Evolutionary conservation across 225 moss, liverwort and hornwort genomes (phyloP), one percentile per base, ranked within the genome.

Genomic region (Marchantia paleacea): DNA sequence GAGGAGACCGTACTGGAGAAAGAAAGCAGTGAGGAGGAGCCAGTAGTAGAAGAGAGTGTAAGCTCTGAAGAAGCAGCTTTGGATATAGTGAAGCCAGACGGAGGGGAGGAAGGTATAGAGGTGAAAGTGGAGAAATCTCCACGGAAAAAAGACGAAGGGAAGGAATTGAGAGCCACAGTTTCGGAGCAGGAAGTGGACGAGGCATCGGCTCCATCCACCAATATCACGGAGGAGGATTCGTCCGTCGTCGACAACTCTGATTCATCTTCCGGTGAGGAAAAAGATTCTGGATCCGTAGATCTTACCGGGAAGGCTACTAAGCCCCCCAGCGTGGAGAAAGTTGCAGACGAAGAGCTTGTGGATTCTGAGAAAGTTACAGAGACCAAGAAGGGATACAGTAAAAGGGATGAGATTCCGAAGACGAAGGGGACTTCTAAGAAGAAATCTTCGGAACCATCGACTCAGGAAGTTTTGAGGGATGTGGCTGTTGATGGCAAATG

Each of bases 401-500:
- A 57, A 13, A 12, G 64, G 19, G 64, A 64, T 9, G 10, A 64
- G 9, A 63, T n/a, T n/a, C n/a, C n/a, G n/a, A 39, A 39, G 39
- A 39, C 2, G 5, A 39, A 51, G 10, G 2, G 55, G 30, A 31
- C 51, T 6, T 52, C 51, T 22, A 52, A 52, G 52, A 52, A 50
- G 64, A 65, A 20, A 64, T 51, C 68, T 39, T 24, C 55, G 53
- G 10, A 69, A 39, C 39, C 69, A 14, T 79, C 79, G 11, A 30
- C 30, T 54, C 52, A 64, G 24, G 78, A 30, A 10, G 39, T n/a
- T 26, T 52, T 55, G 53, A 67, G 80, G 25, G 73, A 81, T 14
- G 64, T 81, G 31, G 24, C 20, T n/a, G 13, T 10, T 22, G 76
- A 80, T 50, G 75, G 39, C 9, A 29, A 39, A 15, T 96, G 96